A percentile compares a stretch with the other conserved stretches of the same genome.
Conservation (phyloP, 371 early-diverging fungal genomes). For the Batrachochytrium dendrobatidis region DNA sequence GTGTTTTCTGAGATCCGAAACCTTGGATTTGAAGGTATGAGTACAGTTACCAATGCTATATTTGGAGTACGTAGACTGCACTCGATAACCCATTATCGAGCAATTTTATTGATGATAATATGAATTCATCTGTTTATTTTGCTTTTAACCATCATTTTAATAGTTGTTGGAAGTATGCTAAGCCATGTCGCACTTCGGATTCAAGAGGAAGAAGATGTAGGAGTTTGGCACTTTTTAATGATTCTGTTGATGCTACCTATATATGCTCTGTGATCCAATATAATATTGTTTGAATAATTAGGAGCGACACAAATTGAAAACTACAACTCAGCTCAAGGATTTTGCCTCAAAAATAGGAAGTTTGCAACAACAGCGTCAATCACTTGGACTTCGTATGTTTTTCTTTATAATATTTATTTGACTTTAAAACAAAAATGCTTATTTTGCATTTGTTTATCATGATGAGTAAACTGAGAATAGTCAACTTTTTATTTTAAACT, state of each 20-base stretch:
- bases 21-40: conserved; percentile 46
- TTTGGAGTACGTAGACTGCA: too few species aligned
- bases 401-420: not conserved
- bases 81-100: too few species aligned
- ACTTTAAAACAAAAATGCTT: not conserved
- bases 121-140: too few species aligned
- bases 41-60: too few species aligned
- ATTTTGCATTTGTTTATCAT: not conserved
- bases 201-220: conserved; percentile 74
- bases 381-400: conserved; percentile 61
- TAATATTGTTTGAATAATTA: conserved; percentile 1
- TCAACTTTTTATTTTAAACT: too few species aligned
- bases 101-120: too few species aligned
- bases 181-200: conserved; percentile 76
- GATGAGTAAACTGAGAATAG: not conserved
- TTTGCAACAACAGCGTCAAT: conserved; percentile 77
- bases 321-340: conserved; percentile 79
- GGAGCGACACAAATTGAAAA: conserved; percentile 80
- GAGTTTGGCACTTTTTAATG: too few species aligned
- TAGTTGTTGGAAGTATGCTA: conserved; percentile 72
- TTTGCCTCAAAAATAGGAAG: conserved; percentile 79
- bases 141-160: too few species aligned
- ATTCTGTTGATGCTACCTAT: not conserved
- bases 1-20: conserved; percentile 76
- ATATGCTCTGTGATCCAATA: not conserved